These are phyloP conservation scores for Talaromyces sp. DNA, from an alignment of 2,329 filamentous ascomycete species.

Conservation along the genomic window DNA sequence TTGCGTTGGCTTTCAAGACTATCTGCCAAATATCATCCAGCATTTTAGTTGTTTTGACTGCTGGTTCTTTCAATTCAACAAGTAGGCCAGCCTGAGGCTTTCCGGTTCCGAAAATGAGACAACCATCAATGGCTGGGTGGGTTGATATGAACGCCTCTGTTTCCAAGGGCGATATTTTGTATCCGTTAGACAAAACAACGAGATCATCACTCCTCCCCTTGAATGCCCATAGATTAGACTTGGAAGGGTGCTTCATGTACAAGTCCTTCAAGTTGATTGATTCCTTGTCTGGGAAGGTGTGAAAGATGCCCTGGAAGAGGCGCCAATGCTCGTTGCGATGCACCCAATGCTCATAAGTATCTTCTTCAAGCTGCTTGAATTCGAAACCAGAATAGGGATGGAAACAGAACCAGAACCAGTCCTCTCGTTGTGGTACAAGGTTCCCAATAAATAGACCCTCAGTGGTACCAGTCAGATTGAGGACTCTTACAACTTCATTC, in stretches of 20 bases:
- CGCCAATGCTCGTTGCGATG: conserved; percentile 31
- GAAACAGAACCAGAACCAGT: conserved; percentile 21
- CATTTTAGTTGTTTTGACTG: background rate
- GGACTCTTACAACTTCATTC: conserved; percentile 5
- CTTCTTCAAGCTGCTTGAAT: conserved; percentile 25
- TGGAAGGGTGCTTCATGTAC: conserved; percentile 25
- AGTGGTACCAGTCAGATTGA: conserved; percentile 15
- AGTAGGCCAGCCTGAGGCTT: conserved; percentile 24
- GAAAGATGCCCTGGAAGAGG: conserved; percentile 28
- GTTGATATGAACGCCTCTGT: conserved; percentile 23
- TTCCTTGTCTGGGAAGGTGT: conserved; percentile 33
- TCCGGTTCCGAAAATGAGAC: conserved; percentile 23
- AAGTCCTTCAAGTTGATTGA: conserved; percentile 29
- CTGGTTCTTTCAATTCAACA: conserved; percentile 19
- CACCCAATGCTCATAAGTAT: conserved; percentile 39
- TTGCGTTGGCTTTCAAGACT: background rate
- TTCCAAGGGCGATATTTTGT: conserved; percentile 25
- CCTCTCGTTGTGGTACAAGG: conserved; percentile 1
- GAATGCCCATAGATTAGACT: conserved; percentile 28
- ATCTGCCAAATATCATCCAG: conserved; percentile 10
- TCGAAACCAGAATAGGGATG: conserved; percentile 25
- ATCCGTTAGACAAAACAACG: conserved; percentile 26
- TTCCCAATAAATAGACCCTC: conserved; percentile 15
- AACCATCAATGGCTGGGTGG: conserved; percentile 22
- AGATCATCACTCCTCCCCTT: conserved; percentile 28